Evolutionary conservation across 495 filamentous ascomycete genomes (phyloP).

Genomic region (Aspergillus sclerotiicarbonarius): DNA sequence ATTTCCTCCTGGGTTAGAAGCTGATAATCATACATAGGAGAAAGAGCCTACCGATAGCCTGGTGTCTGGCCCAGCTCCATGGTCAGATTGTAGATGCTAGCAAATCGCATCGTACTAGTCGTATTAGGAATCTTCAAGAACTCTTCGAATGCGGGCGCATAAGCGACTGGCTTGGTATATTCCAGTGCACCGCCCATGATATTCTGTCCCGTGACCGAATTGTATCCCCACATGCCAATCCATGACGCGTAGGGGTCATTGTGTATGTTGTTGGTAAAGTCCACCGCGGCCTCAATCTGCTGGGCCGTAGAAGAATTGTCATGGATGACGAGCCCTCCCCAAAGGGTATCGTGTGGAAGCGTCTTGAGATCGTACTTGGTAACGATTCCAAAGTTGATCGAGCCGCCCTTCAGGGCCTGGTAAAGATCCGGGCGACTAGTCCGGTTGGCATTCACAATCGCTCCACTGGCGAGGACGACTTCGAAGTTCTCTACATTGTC

Average conservation of each 20-base stretch:
- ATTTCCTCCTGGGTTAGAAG: neutral
- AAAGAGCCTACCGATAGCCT: conserved; percentile 17
- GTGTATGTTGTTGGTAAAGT: conserved; percentile 21
- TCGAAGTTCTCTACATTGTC: conserved; percentile 49
- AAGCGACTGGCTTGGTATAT: conserved; percentile 20
- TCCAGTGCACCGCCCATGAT: conserved; percentile 17
- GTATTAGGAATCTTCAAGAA: conserved; percentile 19
- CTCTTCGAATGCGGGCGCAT: conserved; percentile 14
- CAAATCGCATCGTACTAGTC: conserved; percentile 10
- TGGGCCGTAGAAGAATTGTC: conserved; percentile 13
- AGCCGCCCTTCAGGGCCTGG: conserved; percentile 53
- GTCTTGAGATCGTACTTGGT: conserved; percentile 45
- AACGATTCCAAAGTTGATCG: conserved; percentile 56
- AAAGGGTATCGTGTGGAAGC: conserved; percentile 33
- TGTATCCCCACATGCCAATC: conserved; percentile 23
- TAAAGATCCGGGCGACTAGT: conserved; percentile 44
- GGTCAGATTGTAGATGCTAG: conserved; percentile 17
- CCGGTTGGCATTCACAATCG: conserved; percentile 46
- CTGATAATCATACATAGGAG: neutral
- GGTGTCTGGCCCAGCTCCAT: conserved; percentile 16
- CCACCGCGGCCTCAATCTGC: conserved; percentile 16
- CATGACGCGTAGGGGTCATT: conserved; percentile 19
- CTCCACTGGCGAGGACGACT: conserved; percentile 52
- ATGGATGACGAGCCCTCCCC: conserved; percentile 33
- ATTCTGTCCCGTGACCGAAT: conserved; percentile 13